These are phyloP conservation scores for Barnettozyma californica DNA, from an alignment of 805 yeast genomes.

Conservation along the genomic window DNA sequence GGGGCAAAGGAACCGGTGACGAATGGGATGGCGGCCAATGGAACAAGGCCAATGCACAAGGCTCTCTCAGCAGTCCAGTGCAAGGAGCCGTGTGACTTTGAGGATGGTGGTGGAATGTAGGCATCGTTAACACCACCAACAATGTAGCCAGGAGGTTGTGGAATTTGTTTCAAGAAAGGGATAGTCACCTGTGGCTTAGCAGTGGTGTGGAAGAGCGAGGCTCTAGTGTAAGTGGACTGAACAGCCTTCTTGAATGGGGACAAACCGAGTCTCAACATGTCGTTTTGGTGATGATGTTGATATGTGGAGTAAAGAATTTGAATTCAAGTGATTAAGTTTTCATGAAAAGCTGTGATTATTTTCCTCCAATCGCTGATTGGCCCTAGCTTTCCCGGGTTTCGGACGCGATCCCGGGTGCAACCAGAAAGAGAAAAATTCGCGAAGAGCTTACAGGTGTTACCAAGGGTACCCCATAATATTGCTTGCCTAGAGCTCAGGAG, in stretches of 20 bases:
- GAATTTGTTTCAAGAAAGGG: slow-evolving; percentile 51
- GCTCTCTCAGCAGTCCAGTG: slow-evolving; percentile 92
- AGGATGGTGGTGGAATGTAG: slow-evolving; percentile 55
- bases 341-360: slow-evolving; percentile 7
- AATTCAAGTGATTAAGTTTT: not conserved
- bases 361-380: slow-evolving; percentile 12
- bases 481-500: not conserved
- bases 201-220: slow-evolving; percentile 21
- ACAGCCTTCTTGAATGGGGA: slow-evolving; percentile 6
- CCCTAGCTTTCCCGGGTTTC: slow-evolving; percentile 10
- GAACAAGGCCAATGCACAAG: slow-evolving; percentile 66
- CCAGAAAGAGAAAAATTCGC: not conserved
- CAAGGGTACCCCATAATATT: not conserved
- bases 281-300: not conserved
- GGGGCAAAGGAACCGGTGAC: slow-evolving; percentile 69
- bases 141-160: slow-evolving; percentile 86
- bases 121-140: slow-evolving; percentile 95
- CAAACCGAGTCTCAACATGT: slow-evolving; percentile 11
- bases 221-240: slow-evolving; percentile 2
- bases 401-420: slow-evolving; percentile 10
- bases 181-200: slow-evolving; percentile 33
- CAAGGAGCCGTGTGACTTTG: slow-evolving; percentile 70
- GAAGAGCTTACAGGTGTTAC: not conserved
- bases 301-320: not conserved
- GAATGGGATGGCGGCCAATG: slow-evolving; percentile 71